Percentiles rank a stretch among this genome's conserved stretches.
phyloP scores from a whole-genome alignment of 768 basidiomycete genomes.

The Mycena belliarum region DNA sequence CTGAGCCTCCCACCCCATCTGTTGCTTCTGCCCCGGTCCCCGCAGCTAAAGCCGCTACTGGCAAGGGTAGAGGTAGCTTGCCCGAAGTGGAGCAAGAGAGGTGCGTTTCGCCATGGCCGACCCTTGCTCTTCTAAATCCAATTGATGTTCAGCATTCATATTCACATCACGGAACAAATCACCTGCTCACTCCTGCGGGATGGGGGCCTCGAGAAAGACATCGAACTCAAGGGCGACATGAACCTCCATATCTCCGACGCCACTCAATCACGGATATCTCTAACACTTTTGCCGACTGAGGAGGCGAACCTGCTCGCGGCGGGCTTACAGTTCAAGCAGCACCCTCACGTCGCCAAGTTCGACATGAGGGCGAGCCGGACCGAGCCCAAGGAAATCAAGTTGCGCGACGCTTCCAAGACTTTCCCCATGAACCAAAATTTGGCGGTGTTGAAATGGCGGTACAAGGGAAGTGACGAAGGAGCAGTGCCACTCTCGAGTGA shows the following conservation, averaged over 20 bases:
- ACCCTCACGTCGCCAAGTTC: conserved; percentile 92
- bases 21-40: conserved; percentile 25
- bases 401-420: conserved; percentile 61
- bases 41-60: conserved; percentile 18
- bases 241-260: conserved; percentile 85
- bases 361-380: conserved; percentile 23
- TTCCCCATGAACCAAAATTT: conserved; percentile 90
- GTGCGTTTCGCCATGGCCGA: too few species aligned
- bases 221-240: conserved; percentile 95
- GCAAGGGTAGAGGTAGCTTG: conserved; percentile 60
- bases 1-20: conserved; percentile 43
- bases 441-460: conserved; percentile 91
- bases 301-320: conserved; percentile 41
- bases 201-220: conserved; percentile 77
- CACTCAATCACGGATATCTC: conserved; percentile 66
- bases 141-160: conserved; percentile 65
- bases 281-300: conserved; percentile 62
- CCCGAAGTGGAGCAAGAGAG: conserved; percentile 78
- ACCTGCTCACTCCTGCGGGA: conserved; percentile 83
- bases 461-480: conserved; percentile 88
- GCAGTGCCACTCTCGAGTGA: conserved; percentile 89
- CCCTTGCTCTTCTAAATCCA: background rate
- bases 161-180: conserved; percentile 81
- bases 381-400: conserved; percentile 19
- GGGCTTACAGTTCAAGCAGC: conserved; percentile 93